phyloP scores from a whole-genome alignment of 2,329 filamentous ascomycete genomes.

The Fusarium sp. region DNA sequence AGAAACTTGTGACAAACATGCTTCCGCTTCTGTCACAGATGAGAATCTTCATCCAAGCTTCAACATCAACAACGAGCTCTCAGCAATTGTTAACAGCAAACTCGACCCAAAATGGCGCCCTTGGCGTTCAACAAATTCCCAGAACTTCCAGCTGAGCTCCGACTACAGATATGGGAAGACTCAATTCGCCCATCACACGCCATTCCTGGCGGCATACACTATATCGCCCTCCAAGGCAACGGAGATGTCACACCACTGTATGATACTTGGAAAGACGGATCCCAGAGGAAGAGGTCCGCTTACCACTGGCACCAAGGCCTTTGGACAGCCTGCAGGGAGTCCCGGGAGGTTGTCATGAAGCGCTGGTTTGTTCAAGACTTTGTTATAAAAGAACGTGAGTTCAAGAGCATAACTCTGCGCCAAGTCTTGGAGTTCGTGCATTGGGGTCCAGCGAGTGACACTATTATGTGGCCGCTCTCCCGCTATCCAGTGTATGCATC shows the following conservation, averaged over 20 bases:
- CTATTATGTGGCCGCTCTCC: too few relatives aligned
- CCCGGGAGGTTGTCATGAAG: neutral
- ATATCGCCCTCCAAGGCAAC: neutral
- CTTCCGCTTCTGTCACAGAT: too few relatives aligned
- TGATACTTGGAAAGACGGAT: too few relatives aligned
- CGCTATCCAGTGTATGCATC: too few relatives aligned
- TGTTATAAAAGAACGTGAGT: too few relatives aligned
- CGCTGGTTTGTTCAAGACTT: neutral
- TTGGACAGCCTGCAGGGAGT: neutral
- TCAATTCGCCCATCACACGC: neutral
- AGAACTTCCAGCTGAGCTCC: neutral
- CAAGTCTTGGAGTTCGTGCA: too few relatives aligned
- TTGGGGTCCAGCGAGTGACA: too few relatives aligned
- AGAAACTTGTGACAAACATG: too few relatives aligned
- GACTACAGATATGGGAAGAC: neutral
- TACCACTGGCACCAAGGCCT: neutral
- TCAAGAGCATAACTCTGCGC: too few relatives aligned
- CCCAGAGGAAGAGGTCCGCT: neutral
- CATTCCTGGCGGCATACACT: neutral
- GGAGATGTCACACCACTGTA: rapidly evolving
- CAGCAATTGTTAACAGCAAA: too few relatives aligned
- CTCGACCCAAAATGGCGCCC: neutral
- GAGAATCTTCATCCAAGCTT: too few relatives aligned
- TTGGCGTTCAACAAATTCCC: neutral
- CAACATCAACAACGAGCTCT: too few relatives aligned